Percentiles rank a stretch among this genome's conserved stretches.
Evolutionary conservation across 106 monocot genomes (phyloP).

Genomic region (Dioscorea dumetorum): DNA sequence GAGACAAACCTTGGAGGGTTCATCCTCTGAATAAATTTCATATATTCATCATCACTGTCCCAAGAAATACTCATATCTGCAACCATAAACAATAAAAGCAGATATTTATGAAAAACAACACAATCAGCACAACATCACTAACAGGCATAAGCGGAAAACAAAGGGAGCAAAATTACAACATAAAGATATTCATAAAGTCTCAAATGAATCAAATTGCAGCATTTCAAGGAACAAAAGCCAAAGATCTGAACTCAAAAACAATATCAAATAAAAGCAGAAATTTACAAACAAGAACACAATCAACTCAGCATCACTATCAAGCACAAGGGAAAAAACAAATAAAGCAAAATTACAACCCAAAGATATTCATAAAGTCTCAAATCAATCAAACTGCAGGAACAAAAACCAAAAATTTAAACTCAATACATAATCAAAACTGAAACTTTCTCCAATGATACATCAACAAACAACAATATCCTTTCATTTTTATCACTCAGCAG

Average conservation of each 20-base stretch:
- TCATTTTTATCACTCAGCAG: too few species aligned
- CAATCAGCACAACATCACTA: not conserved
- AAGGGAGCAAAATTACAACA: not conserved
- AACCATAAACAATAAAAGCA: not conserved
- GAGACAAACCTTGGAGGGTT: slow-evolving; percentile 2
- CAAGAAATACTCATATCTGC: not conserved
- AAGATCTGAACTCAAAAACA: not conserved
- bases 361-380: too few species aligned
- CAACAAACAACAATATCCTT: too few species aligned
- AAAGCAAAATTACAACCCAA: too few species aligned
- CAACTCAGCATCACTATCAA: too few species aligned
- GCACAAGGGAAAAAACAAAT: not conserved
- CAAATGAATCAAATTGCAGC: too few species aligned
- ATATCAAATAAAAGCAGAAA: too few species aligned
- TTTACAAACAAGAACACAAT: too few species aligned
- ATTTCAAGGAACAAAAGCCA: not conserved
- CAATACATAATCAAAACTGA: too few species aligned
- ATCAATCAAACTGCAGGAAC: not conserved
- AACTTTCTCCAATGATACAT: too few species aligned
- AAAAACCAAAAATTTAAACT: too few species aligned
- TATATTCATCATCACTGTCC: slow-evolving; percentile 5
- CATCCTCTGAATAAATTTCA: slow-evolving; percentile 3
- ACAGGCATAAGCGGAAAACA: not conserved
- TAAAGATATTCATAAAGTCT: not conserved
- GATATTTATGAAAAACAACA: not conserved